Percentiles rank a stretch among this genome's conserved stretches.
phyloP scores from a whole-genome alignment of 2,329 filamentous ascomycete species.

The Ophiocordyceps unilateralis region DNA sequence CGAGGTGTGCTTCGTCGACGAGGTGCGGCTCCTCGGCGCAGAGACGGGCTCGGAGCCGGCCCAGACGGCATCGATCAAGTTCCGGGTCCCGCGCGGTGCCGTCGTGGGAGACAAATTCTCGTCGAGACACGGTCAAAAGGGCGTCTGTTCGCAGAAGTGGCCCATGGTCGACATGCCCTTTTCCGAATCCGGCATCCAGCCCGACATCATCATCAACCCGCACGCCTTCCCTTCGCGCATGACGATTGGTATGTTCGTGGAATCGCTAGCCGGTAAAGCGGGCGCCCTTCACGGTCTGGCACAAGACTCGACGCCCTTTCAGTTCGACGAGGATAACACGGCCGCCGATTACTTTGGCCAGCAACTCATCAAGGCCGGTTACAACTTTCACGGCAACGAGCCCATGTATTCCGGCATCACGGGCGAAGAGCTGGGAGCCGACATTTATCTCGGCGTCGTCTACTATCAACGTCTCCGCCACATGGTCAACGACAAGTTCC shows the following conservation, averaged over 20 bases:
- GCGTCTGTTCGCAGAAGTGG: constrained; percentile 94
- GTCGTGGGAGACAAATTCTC: constrained; percentile 99
- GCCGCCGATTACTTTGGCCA: constrained; percentile 91
- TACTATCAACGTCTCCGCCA: constrained; percentile 96
- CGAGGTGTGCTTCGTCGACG: constrained; percentile 78
- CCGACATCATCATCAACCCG: constrained; percentile 96
- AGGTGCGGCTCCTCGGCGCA: constrained; percentile 76
- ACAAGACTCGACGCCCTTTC: constrained; percentile 90
- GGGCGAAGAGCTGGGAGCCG: constrained; percentile 78
- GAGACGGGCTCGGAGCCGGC: constrained; percentile 70
- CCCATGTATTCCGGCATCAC: constrained; percentile 98
- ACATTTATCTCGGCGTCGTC: constrained; percentile 93
- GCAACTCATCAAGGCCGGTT: constrained; percentile 85
- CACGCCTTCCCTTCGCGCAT: constrained; percentile 98
- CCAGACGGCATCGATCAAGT: constrained; percentile 82
- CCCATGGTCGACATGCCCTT: constrained; percentile 89
- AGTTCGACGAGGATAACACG: constrained; percentile 81
- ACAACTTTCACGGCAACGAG: constrained; percentile 97
- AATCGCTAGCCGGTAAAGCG: constrained; percentile 88
- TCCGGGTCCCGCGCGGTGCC: constrained; percentile 75
- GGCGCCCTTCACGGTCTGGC: constrained; percentile 89
- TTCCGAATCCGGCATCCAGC: constrained; percentile 88
- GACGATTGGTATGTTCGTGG: constrained; percentile 99
- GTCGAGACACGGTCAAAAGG: constrained; percentile 94
- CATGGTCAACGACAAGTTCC: constrained; percentile 99